Base-by-base conservation (phyloP, 805 yeast genomes). In the Candida stauntonica region DNA sequence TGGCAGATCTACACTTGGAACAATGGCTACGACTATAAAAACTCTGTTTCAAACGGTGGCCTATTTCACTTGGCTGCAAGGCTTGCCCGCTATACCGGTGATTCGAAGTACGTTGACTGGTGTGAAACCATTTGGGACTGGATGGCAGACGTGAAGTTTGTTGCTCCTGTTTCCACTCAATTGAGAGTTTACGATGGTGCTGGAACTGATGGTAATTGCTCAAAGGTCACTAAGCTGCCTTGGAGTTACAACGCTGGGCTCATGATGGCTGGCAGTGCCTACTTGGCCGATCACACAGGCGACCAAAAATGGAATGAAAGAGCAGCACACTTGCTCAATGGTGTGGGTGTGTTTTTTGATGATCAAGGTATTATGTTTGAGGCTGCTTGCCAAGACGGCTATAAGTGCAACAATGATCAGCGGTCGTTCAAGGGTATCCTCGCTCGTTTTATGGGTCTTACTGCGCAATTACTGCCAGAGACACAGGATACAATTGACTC, bases 1-100 rank as follows among this genome's bases (percentile, higher is more conserved):
- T 91, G 98, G 98, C 98, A 91, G 67, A 91, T 91, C 54, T 91
- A 81, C 66, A 72, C 81, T 41, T 89, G 96, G 95, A 91, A 91
- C 60, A 72, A 86, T 6, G 99, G 98, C 45, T 91, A 88, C 60
- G 84, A 86, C 60, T 91, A 91, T 63, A 91, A 91, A 62, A 91
- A 91, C 61, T 68, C 96, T 26, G 86, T 89, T 42, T 73, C 94
- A n/a, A 89, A 86, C 61, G 97, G 95, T 19, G 85, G 89, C 35
- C 67, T 89, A 39, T 88, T 89, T 74, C 87, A 86, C 51, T 58
- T 89, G 29, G 94, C 85, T 14, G 93, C 96, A 1, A 72, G 97
- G 46, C 70, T 89, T 49, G 93, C 93, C 3, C 70, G 96, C 50
- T 89, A 78, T 61, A 83, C 94, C 2, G 74, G 74, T 26, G 87